Percentiles rank a stretch among this genome's conserved stretches.
These are phyloP conservation scores for Micromonas pusilla DNA, from an alignment of 139 green algal species.

Conservation along the genomic window DNA sequence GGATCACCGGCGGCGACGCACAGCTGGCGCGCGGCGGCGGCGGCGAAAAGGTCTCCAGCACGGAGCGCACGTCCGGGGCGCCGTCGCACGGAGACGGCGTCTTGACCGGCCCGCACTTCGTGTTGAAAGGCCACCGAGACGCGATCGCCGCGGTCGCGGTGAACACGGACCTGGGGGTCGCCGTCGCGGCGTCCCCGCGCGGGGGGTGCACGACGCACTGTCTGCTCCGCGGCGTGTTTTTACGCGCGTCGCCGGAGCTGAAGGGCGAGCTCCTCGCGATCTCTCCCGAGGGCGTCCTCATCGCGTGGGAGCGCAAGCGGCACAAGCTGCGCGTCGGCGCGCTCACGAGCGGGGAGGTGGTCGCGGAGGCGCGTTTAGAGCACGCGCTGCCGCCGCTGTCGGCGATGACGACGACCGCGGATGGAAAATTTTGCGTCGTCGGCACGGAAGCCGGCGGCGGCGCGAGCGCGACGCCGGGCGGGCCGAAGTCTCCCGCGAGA, in stretches of 20 bases:
- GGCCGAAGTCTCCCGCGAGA: too few species aligned
- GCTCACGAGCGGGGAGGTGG: background rate
- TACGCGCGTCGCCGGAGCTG: background rate
- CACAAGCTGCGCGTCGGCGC: background rate
- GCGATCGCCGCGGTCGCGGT: background rate
- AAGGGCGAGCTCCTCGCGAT: background rate
- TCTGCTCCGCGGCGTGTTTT: background rate
- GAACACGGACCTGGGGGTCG: background rate
- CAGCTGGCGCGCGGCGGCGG: too few species aligned
- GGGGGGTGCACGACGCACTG: background rate
- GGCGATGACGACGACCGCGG: background rate
- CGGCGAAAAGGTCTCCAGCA: too few species aligned
- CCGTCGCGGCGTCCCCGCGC: background rate
- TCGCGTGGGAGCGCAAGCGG: background rate
- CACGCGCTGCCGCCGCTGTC: background rate
- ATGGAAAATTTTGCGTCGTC: background rate
- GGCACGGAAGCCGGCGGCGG: background rate
- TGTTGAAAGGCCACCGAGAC: background rate
- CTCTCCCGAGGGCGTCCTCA: background rate
- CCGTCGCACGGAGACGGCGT: background rate
- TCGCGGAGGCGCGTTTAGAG: background rate
- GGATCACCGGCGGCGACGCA: background rate
- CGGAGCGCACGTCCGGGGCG: too few species aligned
- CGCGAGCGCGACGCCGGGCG: background rate
- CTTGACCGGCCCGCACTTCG: background rate